Evolutionary conservation across 1,284 basidiomycete genomes (phyloP).

Genomic region (Cutaneotrichosporon mucoides): DNA sequence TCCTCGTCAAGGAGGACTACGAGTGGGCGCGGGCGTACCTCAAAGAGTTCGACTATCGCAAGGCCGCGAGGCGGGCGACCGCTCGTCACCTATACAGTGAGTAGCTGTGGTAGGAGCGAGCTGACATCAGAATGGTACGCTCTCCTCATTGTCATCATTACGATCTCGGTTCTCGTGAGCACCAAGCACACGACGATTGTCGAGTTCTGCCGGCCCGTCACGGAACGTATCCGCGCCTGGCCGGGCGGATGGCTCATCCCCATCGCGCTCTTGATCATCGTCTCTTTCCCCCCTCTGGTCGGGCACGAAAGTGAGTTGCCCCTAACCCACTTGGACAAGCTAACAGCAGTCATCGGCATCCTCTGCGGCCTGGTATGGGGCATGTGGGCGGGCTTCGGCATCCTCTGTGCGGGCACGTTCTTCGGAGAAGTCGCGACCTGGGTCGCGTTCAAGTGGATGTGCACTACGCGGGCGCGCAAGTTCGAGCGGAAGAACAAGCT

Average conservation of each 20-base stretch:
- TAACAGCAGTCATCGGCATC: constrained; percentile 35
- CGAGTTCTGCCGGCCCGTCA: constrained; percentile 34
- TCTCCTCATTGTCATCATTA: constrained; percentile 31
- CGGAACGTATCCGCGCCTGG: constrained; percentile 31
- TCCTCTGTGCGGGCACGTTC: constrained; percentile 44
- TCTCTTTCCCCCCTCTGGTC: constrained; percentile 38
- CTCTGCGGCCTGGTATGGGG: constrained; percentile 42
- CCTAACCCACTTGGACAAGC: neutral
- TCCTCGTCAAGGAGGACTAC: constrained; percentile 28
- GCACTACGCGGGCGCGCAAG: constrained; percentile 38
- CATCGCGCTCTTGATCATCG: constrained; percentile 30
- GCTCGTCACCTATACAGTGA: constrained; percentile 33
- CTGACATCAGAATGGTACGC: constrained; percentile 42
- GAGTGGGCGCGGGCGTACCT: constrained; percentile 23
- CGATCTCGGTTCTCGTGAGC: constrained; percentile 34
- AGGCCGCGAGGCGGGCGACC: constrained; percentile 20
- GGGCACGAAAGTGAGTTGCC: constrained; percentile 35
- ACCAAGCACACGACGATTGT: constrained; percentile 40
- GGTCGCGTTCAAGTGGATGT: constrained; percentile 44
- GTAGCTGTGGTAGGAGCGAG: neutral
- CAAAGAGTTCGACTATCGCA: constrained; percentile 29
- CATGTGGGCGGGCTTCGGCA: constrained; percentile 39
- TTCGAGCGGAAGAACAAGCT: constrained; percentile 44
- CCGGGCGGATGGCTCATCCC: constrained; percentile 45
- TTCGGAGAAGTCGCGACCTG: constrained; percentile 43